Conservation (phyloP, 768 basidiomycete species). For the Lactarius hengduanensis region DNA sequence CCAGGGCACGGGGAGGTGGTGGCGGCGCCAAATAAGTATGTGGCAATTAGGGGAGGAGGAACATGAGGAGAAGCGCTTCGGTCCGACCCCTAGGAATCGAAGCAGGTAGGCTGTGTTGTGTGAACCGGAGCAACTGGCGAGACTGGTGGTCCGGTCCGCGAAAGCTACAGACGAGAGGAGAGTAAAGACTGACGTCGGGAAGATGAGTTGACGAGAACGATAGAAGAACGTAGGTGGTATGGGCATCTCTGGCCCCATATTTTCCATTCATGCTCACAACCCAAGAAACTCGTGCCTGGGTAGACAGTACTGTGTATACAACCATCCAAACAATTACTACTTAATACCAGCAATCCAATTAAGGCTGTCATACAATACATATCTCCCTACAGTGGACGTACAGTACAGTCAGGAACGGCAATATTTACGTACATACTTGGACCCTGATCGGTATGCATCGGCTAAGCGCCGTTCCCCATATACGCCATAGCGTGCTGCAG, state of each 20-base stretch:
- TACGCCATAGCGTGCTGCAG: not conserved
- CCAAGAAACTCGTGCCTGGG: not conserved
- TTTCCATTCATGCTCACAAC: not conserved
- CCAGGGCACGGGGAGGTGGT: not conserved
- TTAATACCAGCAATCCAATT: not conserved
- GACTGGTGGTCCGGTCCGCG: not conserved
- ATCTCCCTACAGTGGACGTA: not conserved
- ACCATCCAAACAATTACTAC: too few relatives aligned
- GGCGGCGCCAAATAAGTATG: not conserved
- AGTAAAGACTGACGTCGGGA: not conserved
- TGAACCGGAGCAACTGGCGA: not conserved
- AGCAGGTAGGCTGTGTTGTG: not conserved
- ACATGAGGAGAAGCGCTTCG: not conserved
- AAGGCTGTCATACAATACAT: not conserved
- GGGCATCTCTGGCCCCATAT: not conserved
- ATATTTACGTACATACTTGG: not conserved
- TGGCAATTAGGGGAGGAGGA: not conserved
- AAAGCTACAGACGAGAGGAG: not conserved
- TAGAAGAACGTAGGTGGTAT: not conserved
- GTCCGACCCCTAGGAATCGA: not conserved
- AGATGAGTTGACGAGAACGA: not conserved
- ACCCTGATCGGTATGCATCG: not conserved
- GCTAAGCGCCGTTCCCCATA: not conserved
- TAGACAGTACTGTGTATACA: not conserved
- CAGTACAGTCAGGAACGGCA: slow-evolving; percentile 3